Evolutionary conservation across 2,329 filamentous ascomycete species (phyloP), one percentile per base, ranked within the genome.

Genomic region (Emergomyces orientalis): DNA sequence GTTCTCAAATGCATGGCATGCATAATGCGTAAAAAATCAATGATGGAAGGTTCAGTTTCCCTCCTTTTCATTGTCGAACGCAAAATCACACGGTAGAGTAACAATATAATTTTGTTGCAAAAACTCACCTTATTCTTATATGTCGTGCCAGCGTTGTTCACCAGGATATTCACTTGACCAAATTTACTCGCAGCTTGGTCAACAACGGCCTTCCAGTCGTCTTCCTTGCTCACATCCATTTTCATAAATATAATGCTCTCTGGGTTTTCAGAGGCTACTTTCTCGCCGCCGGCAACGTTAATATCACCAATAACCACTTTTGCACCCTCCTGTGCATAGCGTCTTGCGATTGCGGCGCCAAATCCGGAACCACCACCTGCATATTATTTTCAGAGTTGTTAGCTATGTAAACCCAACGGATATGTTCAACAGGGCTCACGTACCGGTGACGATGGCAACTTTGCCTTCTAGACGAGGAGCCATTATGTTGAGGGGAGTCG

Each of bases 141-240:
- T 19, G 70, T 71, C 19, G 72, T 76, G 14, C 79, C 79, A 8
- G 79, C 78, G 70, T 81, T 81, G 63, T 81, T 81, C 51, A 81
- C 73, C 58, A 81, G 66, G 19, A 78, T 71, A 68, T 80, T 76
- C 60, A 81, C 65, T 27, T 70, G 66, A 1, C 73, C 73, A 39
- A 71, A 71, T 51, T 69, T 70, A 4, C 69, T 59, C 32, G 78
- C 67, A 0, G 71, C 68, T 34, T 71, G 22, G 3, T 73, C 69
- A n/a, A 73, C 65, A 8, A 72, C 67, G 1, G 66, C 63, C 39
- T 69, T 70, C 76, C 75, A 77, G 55, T 76, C 74, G 1, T 63
- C 63, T 7, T 63, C 66, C 6, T 69, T 71, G 37, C 73, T 75
- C 2, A 76, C 74, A 58, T 77, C 73, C 67, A 72, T 71, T 51